Evolutionary conservation across 768 basidiomycete genomes (phyloP).

Genomic region (Pilatotrama ljubarskyi): DNA sequence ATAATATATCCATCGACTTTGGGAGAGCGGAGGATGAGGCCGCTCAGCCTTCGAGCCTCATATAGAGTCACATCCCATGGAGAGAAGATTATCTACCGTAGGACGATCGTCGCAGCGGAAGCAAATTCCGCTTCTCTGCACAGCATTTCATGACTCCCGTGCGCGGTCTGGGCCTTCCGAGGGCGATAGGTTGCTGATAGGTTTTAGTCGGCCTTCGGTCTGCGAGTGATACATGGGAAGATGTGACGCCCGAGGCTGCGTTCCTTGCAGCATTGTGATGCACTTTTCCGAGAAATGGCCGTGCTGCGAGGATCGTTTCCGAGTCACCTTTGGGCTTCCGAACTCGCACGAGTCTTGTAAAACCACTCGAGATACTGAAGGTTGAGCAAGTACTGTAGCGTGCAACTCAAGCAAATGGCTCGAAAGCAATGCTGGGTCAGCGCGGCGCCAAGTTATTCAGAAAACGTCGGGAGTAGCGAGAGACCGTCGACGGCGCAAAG

Average conservation of each 20-base stretch:
- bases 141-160: neutral
- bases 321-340: neutral
- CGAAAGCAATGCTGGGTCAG: neutral
- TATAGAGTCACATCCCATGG: no score
- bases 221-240: neutral
- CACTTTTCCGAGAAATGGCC: slow-evolving; percentile 1
- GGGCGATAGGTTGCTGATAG: slow-evolving; percentile 5
- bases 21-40: neutral
- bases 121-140: slow-evolving; percentile 7
- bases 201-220: slow-evolving; percentile 7
- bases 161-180: neutral
- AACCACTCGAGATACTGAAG: no score
- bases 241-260: slow-evolving; percentile 8
- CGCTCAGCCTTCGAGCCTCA: no score
- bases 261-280: slow-evolving; percentile 6
- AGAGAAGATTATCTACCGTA: no score
- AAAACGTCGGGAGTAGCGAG: neutral
- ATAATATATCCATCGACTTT: neutral
- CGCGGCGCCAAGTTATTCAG: no score
- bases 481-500: slow-evolving; percentile 1
- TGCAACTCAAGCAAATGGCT: neutral
- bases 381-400: neutral
- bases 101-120: slow-evolving; percentile 6
- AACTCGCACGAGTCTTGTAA: neutral
- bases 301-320: neutral